These are phyloP conservation scores for Penicillium sclerotiorum DNA, from an alignment of 2,329 filamentous ascomycete species.

Conservation along the genomic window DNA sequence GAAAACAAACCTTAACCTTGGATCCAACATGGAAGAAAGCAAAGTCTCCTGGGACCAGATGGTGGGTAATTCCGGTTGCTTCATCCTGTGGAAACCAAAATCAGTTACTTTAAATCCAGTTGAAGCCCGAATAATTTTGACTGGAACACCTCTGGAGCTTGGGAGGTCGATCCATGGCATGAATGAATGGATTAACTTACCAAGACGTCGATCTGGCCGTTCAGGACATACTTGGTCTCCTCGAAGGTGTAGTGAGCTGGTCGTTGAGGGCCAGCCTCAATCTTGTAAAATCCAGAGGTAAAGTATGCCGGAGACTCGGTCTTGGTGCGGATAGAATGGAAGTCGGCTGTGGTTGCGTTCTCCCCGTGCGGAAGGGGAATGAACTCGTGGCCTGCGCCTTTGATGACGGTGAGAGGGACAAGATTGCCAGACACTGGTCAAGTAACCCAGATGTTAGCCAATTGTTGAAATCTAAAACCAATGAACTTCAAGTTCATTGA, in stretches of 20 bases:
- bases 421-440: conserved; percentile 11
- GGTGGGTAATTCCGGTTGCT: conserved; percentile 17
- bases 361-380: conserved; percentile 15
- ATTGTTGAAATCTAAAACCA: no score
- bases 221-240: conserved; percentile 19
- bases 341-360: conserved; percentile 14
- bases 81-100: conserved; percentile 5
- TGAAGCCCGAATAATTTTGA: no score
- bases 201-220: conserved; percentile 14
- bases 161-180: no score
- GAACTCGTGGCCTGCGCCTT: conserved; percentile 15
- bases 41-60: conserved; percentile 17
- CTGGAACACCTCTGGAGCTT: no score
- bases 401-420: conserved; percentile 16
- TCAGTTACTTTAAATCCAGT: not conserved
- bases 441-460: not conserved
- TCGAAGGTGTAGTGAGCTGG: conserved; percentile 13
- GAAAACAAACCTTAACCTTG: conserved; percentile 13
- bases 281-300: conserved; percentile 16
- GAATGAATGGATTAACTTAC: conserved; percentile 3
- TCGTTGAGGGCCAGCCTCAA: conserved; percentile 12
- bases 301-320: conserved; percentile 11
- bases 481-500: no score
- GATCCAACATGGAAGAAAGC: conserved; percentile 20
- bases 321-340: conserved; percentile 14